Evolutionary conservation across 192 early-diverging fungal genomes (phyloP).

Genomic region (Endogone sp.): DNA sequence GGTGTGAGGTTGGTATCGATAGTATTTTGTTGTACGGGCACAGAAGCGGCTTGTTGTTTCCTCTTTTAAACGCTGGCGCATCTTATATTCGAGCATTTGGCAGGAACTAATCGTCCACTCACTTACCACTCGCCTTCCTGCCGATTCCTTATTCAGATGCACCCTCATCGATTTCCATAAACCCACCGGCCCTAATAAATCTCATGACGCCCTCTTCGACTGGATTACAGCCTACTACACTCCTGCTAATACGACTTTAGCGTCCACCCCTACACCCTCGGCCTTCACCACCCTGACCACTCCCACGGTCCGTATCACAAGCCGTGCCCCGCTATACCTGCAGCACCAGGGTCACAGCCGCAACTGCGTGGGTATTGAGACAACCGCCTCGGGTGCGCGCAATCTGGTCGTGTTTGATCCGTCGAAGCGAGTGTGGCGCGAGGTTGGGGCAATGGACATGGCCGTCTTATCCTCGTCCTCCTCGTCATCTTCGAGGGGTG

Average conservation of each 20-base stretch:
- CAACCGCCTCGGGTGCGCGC: constrained; percentile 24
- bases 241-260: constrained; percentile 19
- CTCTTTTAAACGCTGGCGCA: neutral
- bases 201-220: constrained; percentile 51
- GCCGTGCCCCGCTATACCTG: constrained; percentile 61
- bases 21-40: no score
- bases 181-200: constrained; percentile 46
- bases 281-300: neutral
- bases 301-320: constrained; percentile 32
- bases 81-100: no score
- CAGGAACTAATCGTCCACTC: no score
- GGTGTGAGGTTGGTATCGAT: constrained; percentile 36
- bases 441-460: constrained; percentile 1
- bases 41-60: no score
- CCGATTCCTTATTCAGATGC: constrained; percentile 12
- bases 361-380: constrained; percentile 60
- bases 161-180: constrained; percentile 64
- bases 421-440: constrained; percentile 25
- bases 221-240: constrained; percentile 58
- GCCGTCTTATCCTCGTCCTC: neutral
- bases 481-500: neutral
- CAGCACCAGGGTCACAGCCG: constrained; percentile 72
- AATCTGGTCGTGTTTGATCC: constrained; percentile 66
- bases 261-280: neutral
- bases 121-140: no score